phyloP scores from a whole-genome alignment of 441 rosid genomes.

The Bruguiera hainesii region DNA sequence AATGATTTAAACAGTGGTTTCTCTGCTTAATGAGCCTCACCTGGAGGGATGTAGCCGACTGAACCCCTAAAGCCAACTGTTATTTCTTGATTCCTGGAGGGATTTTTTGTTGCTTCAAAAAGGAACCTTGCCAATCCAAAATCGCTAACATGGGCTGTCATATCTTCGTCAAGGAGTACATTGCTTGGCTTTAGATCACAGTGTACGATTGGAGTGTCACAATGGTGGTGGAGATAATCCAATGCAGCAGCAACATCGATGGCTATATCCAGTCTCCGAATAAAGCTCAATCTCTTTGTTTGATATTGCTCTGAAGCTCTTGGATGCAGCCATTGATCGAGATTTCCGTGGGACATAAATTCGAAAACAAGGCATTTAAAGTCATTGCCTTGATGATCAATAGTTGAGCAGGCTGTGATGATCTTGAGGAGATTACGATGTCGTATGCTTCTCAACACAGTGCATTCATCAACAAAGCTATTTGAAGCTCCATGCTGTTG shows the following conservation, averaged over 20 bases:
- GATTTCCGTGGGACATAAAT: constrained; percentile 15
- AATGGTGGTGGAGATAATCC: constrained; percentile 16
- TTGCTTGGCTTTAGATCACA: constrained; percentile 18
- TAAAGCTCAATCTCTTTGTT: constrained; percentile 5
- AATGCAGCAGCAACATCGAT: constrained; percentile 17
- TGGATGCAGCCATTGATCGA: constrained; percentile 19
- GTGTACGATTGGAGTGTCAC: constrained; percentile 12
- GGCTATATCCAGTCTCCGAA: constrained; percentile 7
- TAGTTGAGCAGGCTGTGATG: constrained; percentile 11
- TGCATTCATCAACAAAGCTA: constrained; percentile 18
- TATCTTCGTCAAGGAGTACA: constrained; percentile 16
- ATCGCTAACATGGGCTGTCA: constrained; percentile 22
- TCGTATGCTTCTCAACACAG: constrained; percentile 9
- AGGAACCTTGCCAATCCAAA: constrained; percentile 24
- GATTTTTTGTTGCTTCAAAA: background rate
- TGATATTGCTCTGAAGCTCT: background rate
- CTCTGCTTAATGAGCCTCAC: constrained; percentile 2
- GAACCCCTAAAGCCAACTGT: constrained; percentile 17
- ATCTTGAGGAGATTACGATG: constrained; percentile 19
- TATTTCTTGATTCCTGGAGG: constrained; percentile 2
- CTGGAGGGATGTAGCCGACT: constrained; percentile 24
- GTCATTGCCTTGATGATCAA: constrained; percentile 14
- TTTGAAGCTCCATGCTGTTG: constrained; percentile 9
- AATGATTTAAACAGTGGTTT: too few species aligned
- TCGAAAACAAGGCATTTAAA: constrained; percentile 17